These are phyloP conservation scores for Zopfia rhizophila DNA, from an alignment of 2,329 filamentous ascomycete genomes.

Conservation along the genomic window DNA sequence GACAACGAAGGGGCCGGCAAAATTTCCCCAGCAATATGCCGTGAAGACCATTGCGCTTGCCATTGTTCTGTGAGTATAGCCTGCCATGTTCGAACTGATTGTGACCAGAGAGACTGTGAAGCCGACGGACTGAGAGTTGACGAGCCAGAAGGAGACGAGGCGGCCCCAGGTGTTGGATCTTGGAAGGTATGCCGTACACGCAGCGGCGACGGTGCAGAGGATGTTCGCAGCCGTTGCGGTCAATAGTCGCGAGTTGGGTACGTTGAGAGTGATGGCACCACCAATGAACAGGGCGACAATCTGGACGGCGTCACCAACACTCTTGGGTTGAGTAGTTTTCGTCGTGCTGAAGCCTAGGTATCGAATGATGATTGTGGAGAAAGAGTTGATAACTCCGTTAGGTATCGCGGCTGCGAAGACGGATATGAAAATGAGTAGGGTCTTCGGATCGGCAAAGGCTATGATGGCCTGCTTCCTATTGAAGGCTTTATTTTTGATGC, in stretches of 20 bases:
- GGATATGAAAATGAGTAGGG: conserved; percentile 34
- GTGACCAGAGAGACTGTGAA: conserved; percentile 50
- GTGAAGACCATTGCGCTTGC: conserved; percentile 51
- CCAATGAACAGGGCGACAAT: conserved; percentile 51
- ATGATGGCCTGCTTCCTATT: conserved; percentile 37
- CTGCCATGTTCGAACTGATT: conserved; percentile 52
- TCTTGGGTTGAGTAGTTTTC: conserved; percentile 48
- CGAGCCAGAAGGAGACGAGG: conserved; percentile 51
- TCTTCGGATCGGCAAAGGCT: conserved; percentile 45
- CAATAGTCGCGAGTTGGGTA: conserved; percentile 37
- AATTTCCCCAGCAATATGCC: conserved; percentile 55
- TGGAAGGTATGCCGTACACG: conserved; percentile 48
- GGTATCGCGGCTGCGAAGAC: conserved; percentile 40
- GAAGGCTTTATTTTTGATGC: conserved; percentile 49
- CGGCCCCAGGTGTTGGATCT: conserved; percentile 48
- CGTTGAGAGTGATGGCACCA: conserved; percentile 49
- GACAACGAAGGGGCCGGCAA: conserved; percentile 52
- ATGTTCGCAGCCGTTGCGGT: conserved; percentile 46
- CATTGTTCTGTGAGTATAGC: conserved; percentile 49
- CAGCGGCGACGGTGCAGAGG: conserved; percentile 48
- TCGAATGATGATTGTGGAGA: conserved; percentile 50
- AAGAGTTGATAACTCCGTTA: conserved; percentile 50
- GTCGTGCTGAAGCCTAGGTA: conserved; percentile 49
- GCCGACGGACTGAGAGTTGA: conserved; percentile 51
- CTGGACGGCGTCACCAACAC: conserved; percentile 52